These are phyloP conservation scores for Kurtzmaniella quercitrusa DNA, from an alignment of 1,139 yeast species.

Conservation along the genomic window DNA sequence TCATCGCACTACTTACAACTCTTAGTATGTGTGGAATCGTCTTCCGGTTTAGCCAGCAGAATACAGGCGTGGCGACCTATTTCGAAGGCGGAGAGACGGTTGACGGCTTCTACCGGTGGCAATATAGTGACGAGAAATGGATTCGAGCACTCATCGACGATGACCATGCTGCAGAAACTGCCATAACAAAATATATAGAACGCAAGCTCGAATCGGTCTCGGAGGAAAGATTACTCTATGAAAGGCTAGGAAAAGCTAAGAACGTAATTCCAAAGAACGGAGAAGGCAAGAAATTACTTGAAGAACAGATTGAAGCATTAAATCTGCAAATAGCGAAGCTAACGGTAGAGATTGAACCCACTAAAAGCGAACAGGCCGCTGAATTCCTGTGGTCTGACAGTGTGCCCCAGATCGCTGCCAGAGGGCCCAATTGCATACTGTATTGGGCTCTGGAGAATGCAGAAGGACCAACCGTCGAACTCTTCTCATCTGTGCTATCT, in stretches of 20 bases:
- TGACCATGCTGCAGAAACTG: conserved; percentile 13
- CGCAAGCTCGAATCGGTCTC: conserved; percentile 25
- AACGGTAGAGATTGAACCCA: conserved; percentile 2
- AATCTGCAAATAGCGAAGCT: conserved; percentile 7
- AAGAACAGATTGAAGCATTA: conserved; percentile 13
- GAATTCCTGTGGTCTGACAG: conserved; percentile 20
- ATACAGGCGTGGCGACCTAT: background rate
- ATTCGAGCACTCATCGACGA: conserved; percentile 13
- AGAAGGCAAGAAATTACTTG: conserved; percentile 10
- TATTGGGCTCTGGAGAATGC: conserved; percentile 13
- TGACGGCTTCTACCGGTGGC: conserved; percentile 16
- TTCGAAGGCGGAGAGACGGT: background rate
- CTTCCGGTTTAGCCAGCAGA: conserved; percentile 5
- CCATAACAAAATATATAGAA: conserved; percentile 18
- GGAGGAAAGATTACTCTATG: conserved; percentile 19
- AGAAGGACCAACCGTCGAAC: conserved; percentile 18
- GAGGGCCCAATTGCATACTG: conserved; percentile 52
- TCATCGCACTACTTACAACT: background rate
- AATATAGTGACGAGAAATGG: conserved; percentile 13
- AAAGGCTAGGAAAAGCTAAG: conserved; percentile 19
- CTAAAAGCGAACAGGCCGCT: background rate
- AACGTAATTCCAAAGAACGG: conserved; percentile 24
- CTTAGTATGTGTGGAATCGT: conserved; percentile 13
- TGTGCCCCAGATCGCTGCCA: conserved; percentile 38
- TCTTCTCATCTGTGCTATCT: conserved; percentile 70